Percentiles rank a stretch among this genome's conserved stretches.
These are phyloP conservation scores for Pythium rhizo-oryzae DNA, from an alignment of 352 stramenopile genomes.

Conservation along the genomic window DNA sequence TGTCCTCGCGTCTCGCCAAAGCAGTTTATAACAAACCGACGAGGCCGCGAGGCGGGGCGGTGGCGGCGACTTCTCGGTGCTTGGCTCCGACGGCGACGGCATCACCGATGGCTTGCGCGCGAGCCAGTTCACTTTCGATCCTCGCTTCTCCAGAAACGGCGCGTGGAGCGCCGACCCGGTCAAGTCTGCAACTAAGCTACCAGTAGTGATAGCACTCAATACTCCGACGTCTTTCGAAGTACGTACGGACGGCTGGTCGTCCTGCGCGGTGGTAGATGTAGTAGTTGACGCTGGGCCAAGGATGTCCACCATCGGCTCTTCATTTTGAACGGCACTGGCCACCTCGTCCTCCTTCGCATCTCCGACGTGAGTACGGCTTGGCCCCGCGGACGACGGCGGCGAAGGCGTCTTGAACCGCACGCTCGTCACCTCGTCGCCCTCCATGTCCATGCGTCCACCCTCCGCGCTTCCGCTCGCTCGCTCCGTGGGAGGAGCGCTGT, in stretches of 20 bases:
- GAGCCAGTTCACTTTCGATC: conserved; percentile 25
- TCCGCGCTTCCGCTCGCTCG: neutral
- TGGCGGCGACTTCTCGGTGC: neutral
- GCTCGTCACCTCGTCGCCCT: conserved; percentile 3
- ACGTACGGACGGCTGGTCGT: neutral
- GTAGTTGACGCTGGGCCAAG: too few relatives aligned
- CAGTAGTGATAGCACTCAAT: too few relatives aligned
- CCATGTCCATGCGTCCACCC: neutral
- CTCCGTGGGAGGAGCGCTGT: neutral
- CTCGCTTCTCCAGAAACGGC: conserved; percentile 23
- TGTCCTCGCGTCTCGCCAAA: conserved; percentile 45
- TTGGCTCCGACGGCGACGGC: neutral
- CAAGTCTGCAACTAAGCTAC: conserved; percentile 6
- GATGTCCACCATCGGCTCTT: neutral
- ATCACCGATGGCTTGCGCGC: neutral
- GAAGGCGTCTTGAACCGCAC: conserved; percentile 26
- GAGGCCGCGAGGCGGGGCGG: neutral
- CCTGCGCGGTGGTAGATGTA: neutral
- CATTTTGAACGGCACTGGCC: neutral
- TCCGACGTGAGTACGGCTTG: conserved; percentile 10
- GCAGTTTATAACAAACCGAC: conserved; percentile 42
- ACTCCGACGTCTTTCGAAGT: neutral
- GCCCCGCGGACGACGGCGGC: conserved; percentile 28
- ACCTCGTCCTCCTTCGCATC: neutral
- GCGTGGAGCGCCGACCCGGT: conserved; percentile 7